Evolutionary conservation across 345 rosid species (phyloP), one percentile per base, ranked within the genome.

Genomic region (Passiflora organensis): DNA sequence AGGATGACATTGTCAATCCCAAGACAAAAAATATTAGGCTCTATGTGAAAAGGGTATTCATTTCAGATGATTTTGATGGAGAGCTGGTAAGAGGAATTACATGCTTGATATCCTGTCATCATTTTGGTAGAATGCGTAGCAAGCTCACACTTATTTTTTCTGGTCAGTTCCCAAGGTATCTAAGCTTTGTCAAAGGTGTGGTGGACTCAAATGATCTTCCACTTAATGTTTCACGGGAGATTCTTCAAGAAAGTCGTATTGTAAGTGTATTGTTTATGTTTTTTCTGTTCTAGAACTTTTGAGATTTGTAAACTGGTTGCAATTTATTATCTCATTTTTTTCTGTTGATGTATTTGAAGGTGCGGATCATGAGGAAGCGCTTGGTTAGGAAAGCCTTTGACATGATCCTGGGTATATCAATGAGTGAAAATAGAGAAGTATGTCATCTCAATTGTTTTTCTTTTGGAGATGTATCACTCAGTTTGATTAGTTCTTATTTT

Each of bases 201-300:
- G 99, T 89, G 73, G 99, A 93, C 66, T 93, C 97, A 2, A 83
- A 86, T 66, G 96, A 93, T 65, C 99, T 93, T 54, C 99, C 97
- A 17, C 94, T 93, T 59, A 93, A 89, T 64, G 97, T 89, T 25
- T 93, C 99, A 9, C 84, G 97, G 15, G 99, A 93, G 76, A 84
- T 93, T 79, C 99, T 93, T 72, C 99, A 93, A 72, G 99, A 93
- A 77, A 93, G 99, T 53, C 89, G 99, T 60, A 69, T 89, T 51
- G 97, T 93, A 74, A 34, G 97, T 61, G 55, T 15, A 20, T 13
- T 36, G 6, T 14, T 22, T 41, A 17, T 51, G 9, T 32, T 46
- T 41, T 41, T 38, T 25, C 37, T 8, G 1, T 44, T 36, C 23
- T 12, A 1, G 17, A 13, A 32, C 14, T 13, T 34, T 1, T 55